Percentiles rank a stretch among this genome's conserved stretches.
These are phyloP conservation scores for Allium fistulosum DNA, from an alignment of 106 monocot species.

Conservation along the genomic window DNA sequence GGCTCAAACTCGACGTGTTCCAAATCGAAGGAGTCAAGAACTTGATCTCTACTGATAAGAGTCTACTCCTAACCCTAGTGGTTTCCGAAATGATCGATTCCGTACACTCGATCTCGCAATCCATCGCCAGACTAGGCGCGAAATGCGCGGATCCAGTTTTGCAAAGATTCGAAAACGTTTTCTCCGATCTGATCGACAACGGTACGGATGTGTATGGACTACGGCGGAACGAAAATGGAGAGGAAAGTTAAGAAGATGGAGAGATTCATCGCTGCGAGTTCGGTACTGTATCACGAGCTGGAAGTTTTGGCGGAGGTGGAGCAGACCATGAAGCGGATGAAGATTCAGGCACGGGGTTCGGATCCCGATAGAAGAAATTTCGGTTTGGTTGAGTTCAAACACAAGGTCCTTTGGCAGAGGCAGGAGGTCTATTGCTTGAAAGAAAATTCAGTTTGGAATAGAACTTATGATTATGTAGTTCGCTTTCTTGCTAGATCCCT, in stretches of 20 bases:
- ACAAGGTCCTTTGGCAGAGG: slow-evolving; percentile 56
- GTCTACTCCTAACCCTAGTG: slow-evolving; percentile 41
- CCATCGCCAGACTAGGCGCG: slow-evolving; percentile 35
- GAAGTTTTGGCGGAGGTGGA: slow-evolving; percentile 70
- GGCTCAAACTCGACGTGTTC: slow-evolving; percentile 28
- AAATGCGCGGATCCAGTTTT: slow-evolving; percentile 51
- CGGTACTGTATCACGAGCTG: slow-evolving; percentile 58
- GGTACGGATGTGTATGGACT: slow-evolving; percentile 21
- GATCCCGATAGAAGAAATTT: neutral
- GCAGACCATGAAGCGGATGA: slow-evolving; percentile 30
- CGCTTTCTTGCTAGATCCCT: slow-evolving; percentile 60
- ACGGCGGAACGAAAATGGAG: slow-evolving; percentile 30
- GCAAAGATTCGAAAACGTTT: slow-evolving; percentile 28
- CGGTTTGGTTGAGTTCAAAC: slow-evolving; percentile 16
- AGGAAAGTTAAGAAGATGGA: slow-evolving; percentile 62
- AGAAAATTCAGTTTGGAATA: slow-evolving; percentile 59
- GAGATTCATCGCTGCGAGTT: slow-evolving; percentile 30
- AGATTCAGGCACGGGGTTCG: slow-evolving; percentile 12
- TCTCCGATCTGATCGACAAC: slow-evolving; percentile 26
- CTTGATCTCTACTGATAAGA: slow-evolving; percentile 59
- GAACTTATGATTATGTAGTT: slow-evolving; percentile 42
- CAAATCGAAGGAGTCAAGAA: slow-evolving; percentile 43
- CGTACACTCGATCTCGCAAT: slow-evolving; percentile 21
- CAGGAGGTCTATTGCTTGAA: slow-evolving; percentile 54
- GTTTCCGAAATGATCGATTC: slow-evolving; percentile 48